phyloP scores from a whole-genome alignment of 768 basidiomycete genomes.

The Lyophyllum semitale region DNA sequence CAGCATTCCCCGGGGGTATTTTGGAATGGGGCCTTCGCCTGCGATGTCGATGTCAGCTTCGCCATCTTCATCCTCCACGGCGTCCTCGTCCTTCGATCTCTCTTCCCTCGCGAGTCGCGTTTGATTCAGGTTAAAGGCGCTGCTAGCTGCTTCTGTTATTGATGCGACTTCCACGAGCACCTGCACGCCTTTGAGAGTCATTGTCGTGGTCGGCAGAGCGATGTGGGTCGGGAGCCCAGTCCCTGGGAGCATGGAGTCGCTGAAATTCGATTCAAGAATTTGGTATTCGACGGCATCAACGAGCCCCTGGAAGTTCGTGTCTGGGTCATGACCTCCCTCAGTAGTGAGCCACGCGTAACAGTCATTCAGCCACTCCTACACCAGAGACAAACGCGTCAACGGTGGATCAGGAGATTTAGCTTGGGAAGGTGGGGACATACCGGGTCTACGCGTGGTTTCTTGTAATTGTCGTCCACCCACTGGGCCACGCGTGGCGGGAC shows the following conservation, averaged over 20 bases:
- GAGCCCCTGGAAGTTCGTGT: conserved; percentile 50
- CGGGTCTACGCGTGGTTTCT: conserved; percentile 63
- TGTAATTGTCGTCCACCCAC: conserved; percentile 61
- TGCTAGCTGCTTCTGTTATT: conserved; percentile 83
- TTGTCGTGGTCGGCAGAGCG: conserved; percentile 32
- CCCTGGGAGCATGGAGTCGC: conserved; percentile 68
- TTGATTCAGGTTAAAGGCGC: conserved; percentile 80
- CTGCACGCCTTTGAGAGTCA: conserved; percentile 40
- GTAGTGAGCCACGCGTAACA: conserved; percentile 67
- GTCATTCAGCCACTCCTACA: conserved; percentile 73
- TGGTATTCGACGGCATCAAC: conserved; percentile 60
- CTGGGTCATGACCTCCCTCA: conserved; percentile 48
- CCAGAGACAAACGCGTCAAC: conserved; percentile 6
- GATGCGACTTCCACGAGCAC: conserved; percentile 75
- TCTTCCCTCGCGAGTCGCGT: conserved; percentile 65
- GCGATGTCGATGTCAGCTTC: conserved; percentile 60
- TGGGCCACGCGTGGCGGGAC: conserved; percentile 37
- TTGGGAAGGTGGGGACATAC: conserved; percentile 34
- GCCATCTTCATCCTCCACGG: conserved; percentile 40
- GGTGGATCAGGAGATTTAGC: neutral
- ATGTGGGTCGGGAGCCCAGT: conserved; percentile 66
- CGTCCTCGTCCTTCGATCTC: conserved; percentile 56
- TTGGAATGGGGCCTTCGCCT: conserved; percentile 77
- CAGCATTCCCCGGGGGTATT: conserved; percentile 82
- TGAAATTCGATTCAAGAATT: conserved; percentile 70